Percentiles rank a stretch among this genome's conserved stretches.
These are phyloP conservation scores for Talaromyces ruber DNA, from an alignment of 495 filamentous ascomycete genomes.

Conservation along the genomic window DNA sequence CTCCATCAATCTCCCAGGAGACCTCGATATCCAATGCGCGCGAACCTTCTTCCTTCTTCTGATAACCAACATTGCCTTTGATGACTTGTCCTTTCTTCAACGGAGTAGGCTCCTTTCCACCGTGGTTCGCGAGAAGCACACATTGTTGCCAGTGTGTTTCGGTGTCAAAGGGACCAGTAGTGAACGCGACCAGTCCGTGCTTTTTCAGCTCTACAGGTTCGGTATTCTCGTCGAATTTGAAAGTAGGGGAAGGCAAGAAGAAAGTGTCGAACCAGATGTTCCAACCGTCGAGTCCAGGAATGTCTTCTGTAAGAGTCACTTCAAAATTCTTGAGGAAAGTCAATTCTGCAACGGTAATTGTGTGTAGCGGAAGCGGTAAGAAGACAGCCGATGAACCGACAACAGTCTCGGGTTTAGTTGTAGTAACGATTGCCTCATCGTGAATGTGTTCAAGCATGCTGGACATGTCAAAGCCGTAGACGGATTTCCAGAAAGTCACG, in stretches of 20 bases:
- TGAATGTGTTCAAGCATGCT: slow-evolving; percentile 49
- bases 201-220: slow-evolving; percentile 34
- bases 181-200: slow-evolving; percentile 42
- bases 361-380: slow-evolving; percentile 46
- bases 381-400: slow-evolving; percentile 42
- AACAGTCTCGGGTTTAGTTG: slow-evolving; percentile 31
- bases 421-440: slow-evolving; percentile 50
- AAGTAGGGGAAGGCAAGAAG: slow-evolving; percentile 43
- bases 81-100: slow-evolving; percentile 44
- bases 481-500: slow-evolving; percentile 62
- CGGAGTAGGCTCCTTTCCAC: slow-evolving; percentile 19
- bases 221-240: slow-evolving; percentile 33
- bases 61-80: slow-evolving; percentile 38
- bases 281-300: slow-evolving; percentile 51
- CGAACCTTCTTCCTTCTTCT: slow-evolving; percentile 37
- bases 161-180: slow-evolving; percentile 41
- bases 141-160: slow-evolving; percentile 49
- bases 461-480: slow-evolving; percentile 50
- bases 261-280: slow-evolving; percentile 59
- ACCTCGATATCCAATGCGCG: slow-evolving; percentile 40
- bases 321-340: slow-evolving; percentile 48
- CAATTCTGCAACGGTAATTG: slow-evolving; percentile 46
- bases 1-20: slow-evolving; percentile 32
- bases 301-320: slow-evolving; percentile 42
- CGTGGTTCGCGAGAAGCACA: slow-evolving; percentile 37